These are phyloP conservation scores for Fusarium sp. DNA, from an alignment of 2,329 filamentous ascomycete genomes.

Conservation along the genomic window DNA sequence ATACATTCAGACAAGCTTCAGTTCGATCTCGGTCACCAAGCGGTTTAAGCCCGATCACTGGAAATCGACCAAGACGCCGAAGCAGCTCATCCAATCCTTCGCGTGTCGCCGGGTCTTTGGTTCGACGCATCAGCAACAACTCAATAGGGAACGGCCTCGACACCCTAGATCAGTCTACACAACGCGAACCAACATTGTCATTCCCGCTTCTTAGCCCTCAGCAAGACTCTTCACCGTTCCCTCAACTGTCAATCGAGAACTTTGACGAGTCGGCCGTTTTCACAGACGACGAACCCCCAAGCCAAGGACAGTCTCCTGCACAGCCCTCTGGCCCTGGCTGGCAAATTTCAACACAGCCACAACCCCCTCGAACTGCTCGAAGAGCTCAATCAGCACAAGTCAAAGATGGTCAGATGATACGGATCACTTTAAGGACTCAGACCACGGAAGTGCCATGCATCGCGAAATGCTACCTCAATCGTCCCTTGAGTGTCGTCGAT, in stretches of 20 bases:
- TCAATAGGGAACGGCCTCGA: neutral
- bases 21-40: conserved; percentile 31
- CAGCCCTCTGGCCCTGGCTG: conserved; percentile 13
- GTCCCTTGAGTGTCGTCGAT: conserved; percentile 24
- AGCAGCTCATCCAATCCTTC: conserved; percentile 22
- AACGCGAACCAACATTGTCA: neutral
- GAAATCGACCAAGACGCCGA: conserved; percentile 15
- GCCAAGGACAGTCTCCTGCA: conserved; percentile 31
- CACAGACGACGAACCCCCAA: conserved; percentile 20
- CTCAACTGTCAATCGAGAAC: conserved; percentile 4
- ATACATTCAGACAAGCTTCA: conserved; percentile 22
- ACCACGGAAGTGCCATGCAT: conserved; percentile 34
- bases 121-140: neutral
- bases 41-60: conserved; percentile 29
- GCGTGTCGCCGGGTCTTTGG: neutral
- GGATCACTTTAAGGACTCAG: conserved; percentile 30
- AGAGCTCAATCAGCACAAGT: conserved; percentile 24
- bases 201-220: conserved; percentile 17
- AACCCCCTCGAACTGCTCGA: neutral
- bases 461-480: conserved; percentile 33
- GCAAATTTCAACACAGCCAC: conserved; percentile 18
- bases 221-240: conserved; percentile 18
- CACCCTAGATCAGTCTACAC: conserved; percentile 5
- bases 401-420: conserved; percentile 40
- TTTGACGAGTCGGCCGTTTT: conserved; percentile 13